phyloP scores from a whole-genome alignment of 352 stramenopile genomes.

The Globisporangium cylindrosporum region DNA sequence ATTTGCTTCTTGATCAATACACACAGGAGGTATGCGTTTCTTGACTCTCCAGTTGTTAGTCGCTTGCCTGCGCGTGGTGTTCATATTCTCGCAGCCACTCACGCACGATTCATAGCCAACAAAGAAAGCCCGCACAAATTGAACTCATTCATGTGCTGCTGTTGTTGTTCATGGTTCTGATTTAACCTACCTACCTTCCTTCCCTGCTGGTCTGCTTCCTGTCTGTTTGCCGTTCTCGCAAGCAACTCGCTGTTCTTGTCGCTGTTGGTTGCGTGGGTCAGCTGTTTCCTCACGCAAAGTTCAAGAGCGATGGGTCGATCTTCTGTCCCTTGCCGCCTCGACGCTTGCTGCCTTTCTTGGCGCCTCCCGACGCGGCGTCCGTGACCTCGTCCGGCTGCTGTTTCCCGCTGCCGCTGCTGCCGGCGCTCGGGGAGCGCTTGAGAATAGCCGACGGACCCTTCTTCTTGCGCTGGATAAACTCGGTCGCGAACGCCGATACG shows the following conservation, averaged over 20 bases:
- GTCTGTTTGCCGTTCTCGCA: not conserved
- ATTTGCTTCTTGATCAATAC: not conserved
- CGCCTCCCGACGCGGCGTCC: conserved; percentile 22
- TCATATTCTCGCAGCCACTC: not conserved
- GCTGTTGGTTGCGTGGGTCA: not conserved
- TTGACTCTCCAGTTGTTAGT: not conserved
- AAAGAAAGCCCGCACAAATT: not conserved
- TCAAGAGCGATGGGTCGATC: conserved; percentile 70
- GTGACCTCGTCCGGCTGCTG: conserved; percentile 14
- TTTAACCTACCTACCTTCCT: not conserved
- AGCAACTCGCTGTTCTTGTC: not conserved
- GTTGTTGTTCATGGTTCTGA: not conserved
- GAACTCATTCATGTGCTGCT: not conserved
- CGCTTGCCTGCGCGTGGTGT: not conserved
- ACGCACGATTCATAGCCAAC: not conserved
- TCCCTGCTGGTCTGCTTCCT: no score
- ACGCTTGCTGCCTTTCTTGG: conserved; percentile 54
- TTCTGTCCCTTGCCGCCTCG: conserved; percentile 62
- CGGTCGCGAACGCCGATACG: conserved; percentile 96
- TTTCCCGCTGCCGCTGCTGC: conserved; percentile 18
- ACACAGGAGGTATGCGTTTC: not conserved
- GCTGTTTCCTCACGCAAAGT: conserved; percentile 26
- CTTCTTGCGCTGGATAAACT: conserved; percentile 95
- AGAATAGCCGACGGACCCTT: conserved; percentile 29
- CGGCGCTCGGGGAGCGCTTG: conserved; percentile 39